Conservation (phyloP, 306 rosid genomes). For the Lagenaria siceraria region DNA sequence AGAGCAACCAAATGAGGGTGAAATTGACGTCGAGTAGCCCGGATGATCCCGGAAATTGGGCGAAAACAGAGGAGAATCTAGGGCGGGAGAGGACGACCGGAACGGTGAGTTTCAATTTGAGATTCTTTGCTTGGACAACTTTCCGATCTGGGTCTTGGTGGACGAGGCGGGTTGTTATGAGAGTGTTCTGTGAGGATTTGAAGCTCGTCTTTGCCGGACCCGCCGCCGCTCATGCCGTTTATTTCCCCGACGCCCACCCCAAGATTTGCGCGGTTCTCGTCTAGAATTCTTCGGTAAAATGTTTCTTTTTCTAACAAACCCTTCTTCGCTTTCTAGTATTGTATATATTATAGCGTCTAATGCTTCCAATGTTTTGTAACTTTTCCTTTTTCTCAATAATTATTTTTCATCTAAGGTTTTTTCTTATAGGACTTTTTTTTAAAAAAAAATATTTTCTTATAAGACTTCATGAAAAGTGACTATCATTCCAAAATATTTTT, state of each 20-base stretch:
- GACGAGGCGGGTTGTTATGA: background rate
- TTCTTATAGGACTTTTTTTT: too few species aligned
- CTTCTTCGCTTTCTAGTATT: too few species aligned
- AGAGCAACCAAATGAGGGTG: background rate
- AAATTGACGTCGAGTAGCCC: constrained; percentile 8
- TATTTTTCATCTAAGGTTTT: too few species aligned
- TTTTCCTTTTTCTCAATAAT: too few species aligned
- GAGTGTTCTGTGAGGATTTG: constrained; percentile 25
- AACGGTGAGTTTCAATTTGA: constrained; percentile 10
- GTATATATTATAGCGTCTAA: too few species aligned
- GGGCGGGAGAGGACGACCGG: constrained; percentile 12
- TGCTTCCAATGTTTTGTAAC: too few species aligned
- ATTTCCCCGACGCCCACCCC: background rate
- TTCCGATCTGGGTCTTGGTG: constrained; percentile 8
- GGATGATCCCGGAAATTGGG: background rate
- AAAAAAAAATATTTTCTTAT: too few species aligned
- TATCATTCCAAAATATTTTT: too few species aligned
- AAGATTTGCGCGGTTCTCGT: constrained; percentile 1
- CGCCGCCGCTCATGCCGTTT: background rate
- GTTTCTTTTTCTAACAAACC: background rate
- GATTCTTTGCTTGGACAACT: constrained; percentile 3
- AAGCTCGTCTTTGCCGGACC: constrained; percentile 23
- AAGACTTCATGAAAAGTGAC: too few species aligned
- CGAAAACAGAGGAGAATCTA: constrained; percentile 6
- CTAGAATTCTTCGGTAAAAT: background rate